Percentiles rank a stretch among this genome's conserved stretches.
phyloP scores from a whole-genome alignment of 495 filamentous ascomycete genomes.

The Penicillium daleae region DNA sequence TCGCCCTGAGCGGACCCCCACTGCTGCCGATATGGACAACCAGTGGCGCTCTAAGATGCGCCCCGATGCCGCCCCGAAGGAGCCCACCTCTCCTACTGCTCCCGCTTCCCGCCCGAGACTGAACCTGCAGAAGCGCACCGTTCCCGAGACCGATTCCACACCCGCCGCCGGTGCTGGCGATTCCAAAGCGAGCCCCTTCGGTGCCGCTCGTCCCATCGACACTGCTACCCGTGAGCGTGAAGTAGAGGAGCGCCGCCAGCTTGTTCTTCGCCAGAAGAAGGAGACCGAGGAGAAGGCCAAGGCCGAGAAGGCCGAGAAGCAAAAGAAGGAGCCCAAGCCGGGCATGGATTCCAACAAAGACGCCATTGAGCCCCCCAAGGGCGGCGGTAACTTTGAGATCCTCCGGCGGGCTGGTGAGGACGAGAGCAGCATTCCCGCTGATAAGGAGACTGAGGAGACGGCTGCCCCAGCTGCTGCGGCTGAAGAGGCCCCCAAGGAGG shows the following conservation, averaged over 20 bases:
- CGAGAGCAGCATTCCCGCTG: slow-evolving; percentile 42
- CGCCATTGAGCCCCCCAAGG: slow-evolving; percentile 43
- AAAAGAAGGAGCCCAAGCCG: slow-evolving; percentile 57
- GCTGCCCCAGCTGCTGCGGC: slow-evolving; percentile 39
- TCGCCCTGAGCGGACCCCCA: slow-evolving; percentile 75
- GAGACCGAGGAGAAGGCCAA: slow-evolving; percentile 87
- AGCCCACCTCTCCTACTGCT: slow-evolving; percentile 57
- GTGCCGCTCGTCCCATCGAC: slow-evolving; percentile 87
- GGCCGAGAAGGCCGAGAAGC: slow-evolving; percentile 64
- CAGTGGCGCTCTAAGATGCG: slow-evolving; percentile 85
- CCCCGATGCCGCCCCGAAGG: slow-evolving; percentile 66
- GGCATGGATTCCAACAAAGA: slow-evolving; percentile 53
- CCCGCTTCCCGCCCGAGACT: slow-evolving; percentile 69
- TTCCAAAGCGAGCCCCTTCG: slow-evolving; percentile 88
- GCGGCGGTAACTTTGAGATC: slow-evolving; percentile 57
- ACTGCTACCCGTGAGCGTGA: slow-evolving; percentile 84
- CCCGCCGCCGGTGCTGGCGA: slow-evolving; percentile 54
- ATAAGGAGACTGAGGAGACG: slow-evolving; percentile 39
- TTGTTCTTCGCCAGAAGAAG: slow-evolving; percentile 76
- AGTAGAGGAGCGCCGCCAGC: slow-evolving; percentile 82
- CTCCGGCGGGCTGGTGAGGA: slow-evolving; percentile 55
- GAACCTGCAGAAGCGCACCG: slow-evolving; percentile 85
- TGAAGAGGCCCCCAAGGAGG: slow-evolving; percentile 37
- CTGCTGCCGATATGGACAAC: slow-evolving; percentile 83
- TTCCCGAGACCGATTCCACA: slow-evolving; percentile 68